Evolutionary conservation across 2,329 filamentous ascomycete species (phyloP).

Genomic region (Nemania serpens): DNA sequence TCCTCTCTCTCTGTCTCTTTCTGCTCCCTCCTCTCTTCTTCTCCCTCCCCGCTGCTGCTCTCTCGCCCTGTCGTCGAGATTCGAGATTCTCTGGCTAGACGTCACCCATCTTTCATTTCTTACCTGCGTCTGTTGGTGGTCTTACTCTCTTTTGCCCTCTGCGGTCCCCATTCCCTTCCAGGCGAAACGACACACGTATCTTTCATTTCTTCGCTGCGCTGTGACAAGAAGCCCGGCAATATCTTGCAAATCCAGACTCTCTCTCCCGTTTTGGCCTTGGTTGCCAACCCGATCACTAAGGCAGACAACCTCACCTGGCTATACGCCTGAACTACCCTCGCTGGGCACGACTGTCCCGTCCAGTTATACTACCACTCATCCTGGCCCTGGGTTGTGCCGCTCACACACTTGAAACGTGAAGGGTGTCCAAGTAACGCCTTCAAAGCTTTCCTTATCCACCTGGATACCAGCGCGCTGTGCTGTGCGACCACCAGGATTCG

Average conservation of each 20-base stretch:
- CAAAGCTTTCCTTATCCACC: slow-evolving; percentile 29
- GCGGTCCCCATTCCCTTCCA: not conserved
- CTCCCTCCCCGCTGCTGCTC: no score
- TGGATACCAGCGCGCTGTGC: slow-evolving; percentile 35
- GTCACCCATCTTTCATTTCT: not conserved
- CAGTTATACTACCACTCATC: slow-evolving; percentile 32
- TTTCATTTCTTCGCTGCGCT: slow-evolving; percentile 12
- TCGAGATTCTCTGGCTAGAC: not conserved
- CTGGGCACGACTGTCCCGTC: slow-evolving; percentile 15
- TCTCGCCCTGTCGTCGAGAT: no score
- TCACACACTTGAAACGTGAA: slow-evolving; percentile 47
- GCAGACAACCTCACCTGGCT: slow-evolving; percentile 35
- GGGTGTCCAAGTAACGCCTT: slow-evolving; percentile 35
- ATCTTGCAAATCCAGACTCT: slow-evolving; percentile 15
- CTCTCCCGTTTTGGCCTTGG: slow-evolving; percentile 35
- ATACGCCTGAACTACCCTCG: slow-evolving; percentile 29
- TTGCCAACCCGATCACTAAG: slow-evolving; percentile 44
- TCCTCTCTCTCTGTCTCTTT: no score
- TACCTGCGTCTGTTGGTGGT: not conserved
- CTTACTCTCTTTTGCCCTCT: slow-evolving; percentile 2
- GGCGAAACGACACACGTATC: not conserved
- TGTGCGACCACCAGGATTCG: slow-evolving; percentile 33
- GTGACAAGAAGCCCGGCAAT: slow-evolving; percentile 21
- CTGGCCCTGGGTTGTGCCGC: slow-evolving; percentile 34
- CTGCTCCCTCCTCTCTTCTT: not conserved